Evolutionary conservation across 2,329 filamentous ascomycete genomes (phyloP), one percentile per base, ranked within the genome.

Genomic region (Coniochaeta hoffmannii): DNA sequence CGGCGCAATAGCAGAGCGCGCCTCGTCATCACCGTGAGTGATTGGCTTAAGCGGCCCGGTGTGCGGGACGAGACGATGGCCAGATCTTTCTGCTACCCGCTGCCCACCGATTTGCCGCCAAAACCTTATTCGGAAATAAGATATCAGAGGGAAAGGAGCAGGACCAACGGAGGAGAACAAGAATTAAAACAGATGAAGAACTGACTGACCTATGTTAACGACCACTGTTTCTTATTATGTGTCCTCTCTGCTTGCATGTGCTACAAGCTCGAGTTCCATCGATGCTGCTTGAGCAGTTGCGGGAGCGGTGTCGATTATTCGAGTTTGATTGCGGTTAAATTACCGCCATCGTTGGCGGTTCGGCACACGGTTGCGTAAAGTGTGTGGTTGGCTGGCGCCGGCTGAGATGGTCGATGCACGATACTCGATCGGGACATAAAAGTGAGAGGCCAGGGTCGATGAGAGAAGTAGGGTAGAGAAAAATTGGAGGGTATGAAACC

Each of bases 281-380:
- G 26, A 3, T 28, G 19, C 24, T 46, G 41, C 10, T 46, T 5
- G 12, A 28, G 19, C 38, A 28, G 41, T 6, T 7, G 6, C 22
- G 22, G 41, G 41, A 46, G 22, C 14, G 17, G n/a, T 15, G 22
- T 26, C 22, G 41, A 26, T 19, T 46, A 46, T 46, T 46, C 12
- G 5, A 22, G 41, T 46, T 46, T 46, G 41, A 46, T 60, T 61
- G 58, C 58, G 58, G 51, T 58, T 59, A 61, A 56, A 61, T 59
- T 62, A 62, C 58, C 53, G 56, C 57, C 58, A 56, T 60, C 56
- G 57, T 53, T 36, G n/a, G 53, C 56, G 36, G 56, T 24, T 56
- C 57, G 58, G 56, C 55, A 58, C 56, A 57, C 54, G 2, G 4
- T 3, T 34, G 15, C 9, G 49, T 31, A n/a, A n/a, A n/a, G n/a